Evolutionary conservation across 2,329 filamentous ascomycete genomes (phyloP), one percentile per base, ranked within the genome.

Genomic region (Xylariaceae sp.): DNA sequence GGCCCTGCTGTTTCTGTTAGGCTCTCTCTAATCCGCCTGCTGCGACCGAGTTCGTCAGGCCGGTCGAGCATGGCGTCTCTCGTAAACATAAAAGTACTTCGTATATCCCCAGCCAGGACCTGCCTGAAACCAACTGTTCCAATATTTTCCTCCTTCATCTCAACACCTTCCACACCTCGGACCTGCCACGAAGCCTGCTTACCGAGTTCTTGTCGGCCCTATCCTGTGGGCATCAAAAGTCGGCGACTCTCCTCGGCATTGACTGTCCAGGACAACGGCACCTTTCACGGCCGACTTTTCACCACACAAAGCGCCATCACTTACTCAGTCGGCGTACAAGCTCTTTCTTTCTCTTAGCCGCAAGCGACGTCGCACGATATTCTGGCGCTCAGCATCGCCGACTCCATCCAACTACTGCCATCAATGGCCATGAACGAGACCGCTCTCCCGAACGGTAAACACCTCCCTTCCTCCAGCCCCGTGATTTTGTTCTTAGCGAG

Each of bases 341-440:
- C 39, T 45, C 37, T 30, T 30, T 30, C 23, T 4, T 30, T 30
- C 23, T 42, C 51, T 48, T 15, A 35, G 42, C 49, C 39, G 18
- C 47, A 35, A 45, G n/a, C 45, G 42, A 48, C 47, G n/a, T 17
- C 57, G 23, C 55, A 59, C 37, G 35, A 51, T 34, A 37, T 51
- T 49, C 51, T 47, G 49, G 49, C 13, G 30, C 35, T 17, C 34
- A 30, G 30, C 51, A 47, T 60, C 45, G 10, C 37, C 50, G n/a
- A 34, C n/a, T 39, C 47, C 10, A 23, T 48, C 42, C 10, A 23
- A 10, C 34, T 7, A 39, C 15, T 34, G 13, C 10, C 34, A 42
- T 55, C 53, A 63, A 70, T 70, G 68, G 69, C 69, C 55, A 71
- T 71, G 68, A 64, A 64, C 57, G 69, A 69, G 62, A 67, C 68